A percentile compares a stretch with the other conserved stretches of the same genome.
Conservation (phyloP, 2,329 filamentous ascomycete species). For the Dryadomyces sulphureus region DNA sequence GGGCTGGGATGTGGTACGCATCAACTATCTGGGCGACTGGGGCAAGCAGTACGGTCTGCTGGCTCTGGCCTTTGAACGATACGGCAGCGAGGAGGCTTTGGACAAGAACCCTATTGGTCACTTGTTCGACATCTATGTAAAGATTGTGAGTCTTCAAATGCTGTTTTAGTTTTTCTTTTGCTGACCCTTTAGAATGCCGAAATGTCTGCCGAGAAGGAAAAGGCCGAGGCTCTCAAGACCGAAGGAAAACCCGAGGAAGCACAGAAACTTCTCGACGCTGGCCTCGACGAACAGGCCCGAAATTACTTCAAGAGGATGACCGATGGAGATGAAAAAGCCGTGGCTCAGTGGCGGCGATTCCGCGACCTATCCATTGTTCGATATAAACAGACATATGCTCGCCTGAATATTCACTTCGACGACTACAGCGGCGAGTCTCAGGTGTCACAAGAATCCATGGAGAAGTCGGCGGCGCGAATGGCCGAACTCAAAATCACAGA, state of each 20-base stretch:
- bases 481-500: conserved; percentile 50
- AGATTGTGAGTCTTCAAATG: conserved; percentile 28
- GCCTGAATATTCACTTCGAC: conserved; percentile 58
- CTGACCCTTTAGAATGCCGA: conserved; percentile 33
- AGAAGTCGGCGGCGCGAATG: conserved; percentile 44
- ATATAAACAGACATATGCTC: conserved; percentile 53
- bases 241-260: conserved; percentile 40
- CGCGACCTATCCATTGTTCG: conserved; percentile 51
- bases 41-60: conserved; percentile 64
- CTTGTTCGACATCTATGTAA: conserved; percentile 68
- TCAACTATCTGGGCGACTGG: conserved; percentile 74
- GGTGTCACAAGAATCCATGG: conserved; percentile 53
- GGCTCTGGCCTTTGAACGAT: conserved; percentile 60
- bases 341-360: conserved; percentile 51
- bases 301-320: conserved; percentile 59
- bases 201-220: conserved; percentile 50
- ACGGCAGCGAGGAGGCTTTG: conserved; percentile 59
- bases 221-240: conserved; percentile 41
- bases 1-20: conserved; percentile 58
- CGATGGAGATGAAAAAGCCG: conserved; percentile 45
- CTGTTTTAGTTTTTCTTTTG: neutral
- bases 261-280: conserved; percentile 32
- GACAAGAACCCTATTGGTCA: conserved; percentile 65
- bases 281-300: conserved; percentile 60
- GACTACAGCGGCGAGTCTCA: conserved; percentile 64